A percentile compares a stretch with the other conserved stretches of the same genome.
phyloP scores from a whole-genome alignment of 352 stramenopile species.

The Pythium aquatile region DNA sequence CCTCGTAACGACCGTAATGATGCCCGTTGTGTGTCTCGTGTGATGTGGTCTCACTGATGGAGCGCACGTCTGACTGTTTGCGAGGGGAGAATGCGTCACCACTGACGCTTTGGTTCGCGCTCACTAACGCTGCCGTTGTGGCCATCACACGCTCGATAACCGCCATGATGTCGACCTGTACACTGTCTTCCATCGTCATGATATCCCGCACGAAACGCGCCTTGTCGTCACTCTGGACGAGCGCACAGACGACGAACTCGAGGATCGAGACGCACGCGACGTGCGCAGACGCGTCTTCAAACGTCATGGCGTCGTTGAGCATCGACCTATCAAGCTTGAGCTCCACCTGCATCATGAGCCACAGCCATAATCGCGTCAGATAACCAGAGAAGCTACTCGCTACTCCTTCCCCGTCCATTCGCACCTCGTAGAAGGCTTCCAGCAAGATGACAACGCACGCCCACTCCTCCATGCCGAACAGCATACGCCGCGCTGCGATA shows the following conservation, averaged over 20 bases:
- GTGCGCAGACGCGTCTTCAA: slow-evolving; percentile 13
- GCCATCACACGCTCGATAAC: slow-evolving; percentile 59
- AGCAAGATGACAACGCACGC: slow-evolving; percentile 21
- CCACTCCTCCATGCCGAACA: slow-evolving; percentile 25
- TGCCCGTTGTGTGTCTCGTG: slow-evolving; percentile 12
- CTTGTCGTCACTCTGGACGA: slow-evolving; percentile 61
- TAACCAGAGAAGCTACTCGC: not conserved
- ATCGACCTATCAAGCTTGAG: slow-evolving; percentile 21
- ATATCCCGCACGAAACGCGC: slow-evolving; percentile 63
- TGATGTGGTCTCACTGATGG: not conserved
- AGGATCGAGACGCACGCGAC: slow-evolving; percentile 25
- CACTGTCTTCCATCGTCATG: slow-evolving; percentile 51
- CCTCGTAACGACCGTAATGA: not conserved
- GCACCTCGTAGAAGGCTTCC: slow-evolving; percentile 62
- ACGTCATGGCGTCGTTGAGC: slow-evolving; percentile 19
- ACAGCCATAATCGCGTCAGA: not conserved
- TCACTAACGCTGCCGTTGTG: slow-evolving; percentile 16
- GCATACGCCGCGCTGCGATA: slow-evolving; percentile 1
- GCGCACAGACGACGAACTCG: slow-evolving; percentile 45
- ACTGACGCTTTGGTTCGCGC: not conserved
- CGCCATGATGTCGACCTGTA: slow-evolving; percentile 62
- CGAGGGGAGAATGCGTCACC: not conserved
- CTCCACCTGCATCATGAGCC: slow-evolving; percentile 24
- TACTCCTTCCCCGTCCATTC: not conserved
- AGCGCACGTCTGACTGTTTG: not conserved